phyloP scores from a whole-genome alignment of 2,329 filamentous ascomycete genomes.

The Talaromyces rugulosus region DNA sequence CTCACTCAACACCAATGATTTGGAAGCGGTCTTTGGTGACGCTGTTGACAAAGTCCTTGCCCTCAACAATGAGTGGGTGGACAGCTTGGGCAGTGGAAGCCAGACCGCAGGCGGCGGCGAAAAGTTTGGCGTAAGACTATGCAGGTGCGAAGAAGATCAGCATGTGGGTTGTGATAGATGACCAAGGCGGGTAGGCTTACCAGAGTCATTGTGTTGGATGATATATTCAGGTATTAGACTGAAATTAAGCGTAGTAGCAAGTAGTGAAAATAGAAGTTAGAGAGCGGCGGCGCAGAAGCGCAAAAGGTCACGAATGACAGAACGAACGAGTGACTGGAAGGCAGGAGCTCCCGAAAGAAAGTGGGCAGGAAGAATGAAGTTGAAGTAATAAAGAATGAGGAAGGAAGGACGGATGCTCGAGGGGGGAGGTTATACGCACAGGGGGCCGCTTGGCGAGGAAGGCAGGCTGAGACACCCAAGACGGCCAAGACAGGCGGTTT shows the following conservation, averaged over 20 bases:
- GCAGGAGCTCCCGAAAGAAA: neutral
- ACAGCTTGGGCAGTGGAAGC: conserved; percentile 49
- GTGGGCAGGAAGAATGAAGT: neutral
- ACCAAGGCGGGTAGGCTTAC: neutral
- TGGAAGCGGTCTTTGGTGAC: conserved; percentile 56
- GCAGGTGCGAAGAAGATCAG: neutral
- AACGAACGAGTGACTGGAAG: conserved; percentile 9
- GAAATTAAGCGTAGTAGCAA: neutral
- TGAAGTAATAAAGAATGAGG: neutral
- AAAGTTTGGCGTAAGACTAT: conserved; percentile 29
- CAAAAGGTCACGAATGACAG: neutral
- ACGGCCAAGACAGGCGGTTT: neutral
- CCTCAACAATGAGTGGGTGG: conserved; percentile 53
- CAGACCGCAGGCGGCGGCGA: conserved; percentile 39
- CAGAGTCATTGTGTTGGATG: conserved; percentile 8
- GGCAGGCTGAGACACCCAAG: neutral
- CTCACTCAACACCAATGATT: conserved; percentile 59
- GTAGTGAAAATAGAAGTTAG: neutral
- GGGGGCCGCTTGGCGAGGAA: neutral
- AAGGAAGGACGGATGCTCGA: neutral
- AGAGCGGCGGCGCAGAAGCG: conserved; percentile 11
- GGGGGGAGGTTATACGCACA: neutral
- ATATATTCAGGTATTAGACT: neutral
- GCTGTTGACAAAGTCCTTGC: conserved; percentile 59
- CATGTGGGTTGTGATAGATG: neutral